phyloP scores from a whole-genome alignment of 2,329 filamentous ascomycete genomes.

The Fusarium coffeatum region DNA sequence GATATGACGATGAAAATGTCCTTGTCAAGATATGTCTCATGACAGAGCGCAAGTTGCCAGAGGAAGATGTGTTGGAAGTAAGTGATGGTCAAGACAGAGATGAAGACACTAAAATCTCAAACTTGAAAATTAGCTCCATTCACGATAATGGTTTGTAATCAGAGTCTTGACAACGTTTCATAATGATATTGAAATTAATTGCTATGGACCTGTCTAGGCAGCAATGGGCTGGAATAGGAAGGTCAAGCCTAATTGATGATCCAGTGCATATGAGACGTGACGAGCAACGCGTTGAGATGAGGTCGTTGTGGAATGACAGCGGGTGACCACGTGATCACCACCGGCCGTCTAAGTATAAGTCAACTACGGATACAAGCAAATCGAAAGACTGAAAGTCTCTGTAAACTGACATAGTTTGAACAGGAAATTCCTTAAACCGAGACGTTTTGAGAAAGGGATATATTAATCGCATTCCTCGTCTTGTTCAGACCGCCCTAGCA shows the following conservation, averaged over 20 bases:
- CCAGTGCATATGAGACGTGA: conserved; percentile 9
- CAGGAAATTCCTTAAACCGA: rapidly evolving
- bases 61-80: background rate
- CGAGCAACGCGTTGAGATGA: conserved; percentile 6
- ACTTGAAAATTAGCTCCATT: conserved; percentile 11
- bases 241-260: conserved; percentile 6
- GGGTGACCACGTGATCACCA: conserved; percentile 37
- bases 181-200: background rate
- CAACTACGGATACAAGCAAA: background rate
- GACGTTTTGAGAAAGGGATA: background rate
- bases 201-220: background rate
- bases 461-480: background rate
- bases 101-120: conserved; percentile 17
- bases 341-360: background rate
- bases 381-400: too few relatives aligned
- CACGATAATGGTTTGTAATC: conserved; percentile 24
- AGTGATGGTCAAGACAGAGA: background rate
- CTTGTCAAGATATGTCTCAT: conserved; percentile 10
- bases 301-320: conserved; percentile 7
- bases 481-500: background rate
- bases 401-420: background rate
- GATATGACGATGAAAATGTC: background rate
- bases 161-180: background rate
- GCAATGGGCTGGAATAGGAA: background rate
- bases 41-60: background rate